Evolutionary conservation across 768 basidiomycete genomes (phyloP), one percentile per base, ranked within the genome.

Genomic region (Tulasnella sp.): DNA sequence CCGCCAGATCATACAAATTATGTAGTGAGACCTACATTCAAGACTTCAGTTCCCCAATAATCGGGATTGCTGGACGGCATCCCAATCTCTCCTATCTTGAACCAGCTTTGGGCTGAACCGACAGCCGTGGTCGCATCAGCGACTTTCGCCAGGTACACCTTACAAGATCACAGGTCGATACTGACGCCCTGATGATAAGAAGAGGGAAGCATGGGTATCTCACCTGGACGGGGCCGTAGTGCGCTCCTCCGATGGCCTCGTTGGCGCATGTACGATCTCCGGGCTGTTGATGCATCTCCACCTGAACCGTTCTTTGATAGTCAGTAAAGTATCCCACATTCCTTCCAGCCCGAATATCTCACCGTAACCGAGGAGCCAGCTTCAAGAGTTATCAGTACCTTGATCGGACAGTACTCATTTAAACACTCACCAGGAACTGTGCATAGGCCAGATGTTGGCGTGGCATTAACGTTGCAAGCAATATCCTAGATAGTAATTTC

Each of bases 231-330:
- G 78, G 78, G 3, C 79, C 79, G 62, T 73, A 77, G 65, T 80
- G 78, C 51, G 74, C 71, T 15, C 78, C 78, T 19, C 78, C 78
- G 61, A 80, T 79, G 10, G 77, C 78, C 63, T 79, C 72, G 56
- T 70, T 74, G 5, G 70, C 65, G 63, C 78, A 80, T 2, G 71
- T 70, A 41, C 78, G 74, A 50, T 77, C 72, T 34, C 69, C 71
- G 3, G 76, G 75, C 66, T 79, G 77, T 66, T 77, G 76, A 64
- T 80, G 77, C 78, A 79, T 79, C 67, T 80, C 78, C n/a, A 79
- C 78, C 13, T 24, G 34, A 9, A 55, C 53, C 5, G 53, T 55
- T 5, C n/a, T n/a, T n/a, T n/a, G n/a, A n/a, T n/a, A n/a, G n/a
- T n/a, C n/a, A n/a, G n/a, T n/a, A n/a, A n/a, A n/a, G n/a, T n/a